A percentile compares a stretch with the other conserved stretches of the same genome.
These are phyloP conservation scores for Trifolium dubium DNA, from an alignment of 306 rosid genomes.

Conservation along the genomic window DNA sequence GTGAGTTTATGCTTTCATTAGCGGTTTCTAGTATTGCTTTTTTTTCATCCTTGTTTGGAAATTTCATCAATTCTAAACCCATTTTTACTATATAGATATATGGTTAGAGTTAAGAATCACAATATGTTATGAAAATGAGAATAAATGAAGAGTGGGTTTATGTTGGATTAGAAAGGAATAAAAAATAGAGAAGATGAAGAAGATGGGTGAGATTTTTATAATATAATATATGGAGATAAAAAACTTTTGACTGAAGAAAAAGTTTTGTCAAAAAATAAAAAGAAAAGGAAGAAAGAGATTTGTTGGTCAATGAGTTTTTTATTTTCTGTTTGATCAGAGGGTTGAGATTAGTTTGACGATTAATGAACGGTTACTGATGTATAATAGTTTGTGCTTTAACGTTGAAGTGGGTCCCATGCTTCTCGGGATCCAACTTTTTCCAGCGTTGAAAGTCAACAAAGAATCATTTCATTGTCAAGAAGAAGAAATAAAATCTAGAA, in stretches of 20 bases:
- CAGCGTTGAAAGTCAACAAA: neutral
- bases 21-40: conserved; percentile 82
- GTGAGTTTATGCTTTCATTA: conserved; percentile 70
- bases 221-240: conserved; percentile 25
- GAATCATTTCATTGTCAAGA: neutral
- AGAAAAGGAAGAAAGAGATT: neutral
- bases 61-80: conserved; percentile 74
- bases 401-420: neutral
- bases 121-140: neutral
- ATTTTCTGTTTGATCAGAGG: neutral
- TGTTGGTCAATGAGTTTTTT: neutral
- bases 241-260: neutral
- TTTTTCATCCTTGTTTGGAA: conserved; percentile 66
- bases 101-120: neutral
- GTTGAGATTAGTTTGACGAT: neutral
- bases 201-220: neutral
- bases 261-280: too few species aligned
- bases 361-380: neutral
- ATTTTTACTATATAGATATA: conserved; percentile 25
- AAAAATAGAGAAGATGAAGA: neutral
- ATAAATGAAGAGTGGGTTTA: neutral
- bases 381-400: neutral
- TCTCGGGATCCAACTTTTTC: neutral
- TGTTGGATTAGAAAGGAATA: neutral
- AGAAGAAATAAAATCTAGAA: neutral